Conservation (phyloP, 2,329 filamentous ascomycete genomes). For the Fusarium hostae region DNA sequence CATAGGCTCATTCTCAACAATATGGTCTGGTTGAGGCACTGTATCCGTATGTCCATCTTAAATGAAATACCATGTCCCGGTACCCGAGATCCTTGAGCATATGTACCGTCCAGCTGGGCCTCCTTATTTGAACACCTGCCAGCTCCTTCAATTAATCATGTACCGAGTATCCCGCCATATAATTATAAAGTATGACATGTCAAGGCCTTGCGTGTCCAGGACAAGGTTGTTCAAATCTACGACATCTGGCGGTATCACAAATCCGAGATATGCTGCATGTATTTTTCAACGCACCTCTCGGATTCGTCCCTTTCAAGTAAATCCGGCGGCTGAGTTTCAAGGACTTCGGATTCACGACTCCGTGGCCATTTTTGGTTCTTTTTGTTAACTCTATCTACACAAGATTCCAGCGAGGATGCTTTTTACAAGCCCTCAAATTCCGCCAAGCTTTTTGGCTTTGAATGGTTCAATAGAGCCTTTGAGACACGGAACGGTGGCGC, state of each 20-base stretch:
- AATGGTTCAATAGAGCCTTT: constrained; percentile 19
- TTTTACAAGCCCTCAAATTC: constrained; percentile 12
- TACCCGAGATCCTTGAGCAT: constrained; percentile 37
- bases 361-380: constrained; percentile 14
- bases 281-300: constrained; percentile 35
- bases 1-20: constrained; percentile 36
- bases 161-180: constrained; percentile 27
- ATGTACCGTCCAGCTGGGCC: constrained; percentile 26
- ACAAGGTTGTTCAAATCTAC: constrained; percentile 16
- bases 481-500: constrained; percentile 37
- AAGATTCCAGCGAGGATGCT: constrained; percentile 11
- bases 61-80: constrained; percentile 19
- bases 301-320: constrained; percentile 22
- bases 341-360: constrained; percentile 32
- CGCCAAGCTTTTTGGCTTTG: constrained; percentile 30
- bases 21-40: constrained; percentile 33
- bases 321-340: constrained; percentile 22
- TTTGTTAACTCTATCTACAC: constrained; percentile 1
- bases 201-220: constrained; percentile 21
- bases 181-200: constrained; percentile 22
- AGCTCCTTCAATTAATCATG: constrained; percentile 1
- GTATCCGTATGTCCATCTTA: constrained; percentile 15
- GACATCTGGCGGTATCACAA: constrained; percentile 29
- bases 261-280: constrained; percentile 26
- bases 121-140: constrained; percentile 11